A percentile compares a stretch with the other conserved stretches of the same genome.
Evolutionary conservation across 1,284 basidiomycete genomes (phyloP).

Genomic region (Apiotrichum brassicae): DNA sequence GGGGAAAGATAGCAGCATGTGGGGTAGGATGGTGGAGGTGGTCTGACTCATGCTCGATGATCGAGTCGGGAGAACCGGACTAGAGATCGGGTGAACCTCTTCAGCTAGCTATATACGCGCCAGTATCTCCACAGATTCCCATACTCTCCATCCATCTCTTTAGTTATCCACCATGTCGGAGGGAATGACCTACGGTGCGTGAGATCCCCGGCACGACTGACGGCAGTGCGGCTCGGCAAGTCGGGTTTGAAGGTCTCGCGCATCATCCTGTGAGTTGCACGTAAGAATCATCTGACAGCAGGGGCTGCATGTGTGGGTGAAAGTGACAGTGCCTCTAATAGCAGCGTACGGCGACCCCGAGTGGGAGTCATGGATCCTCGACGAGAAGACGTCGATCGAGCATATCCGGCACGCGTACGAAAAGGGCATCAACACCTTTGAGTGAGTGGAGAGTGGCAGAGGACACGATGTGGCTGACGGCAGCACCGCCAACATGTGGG

Average conservation of each 20-base stretch:
- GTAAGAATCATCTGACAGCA: constrained; percentile 5
- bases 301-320: constrained; percentile 33
- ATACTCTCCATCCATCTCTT: no score
- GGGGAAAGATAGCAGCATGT: neutral
- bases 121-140: no score
- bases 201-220: neutral
- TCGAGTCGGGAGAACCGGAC: no score
- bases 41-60: neutral
- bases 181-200: constrained; percentile 15
- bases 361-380: constrained; percentile 35
- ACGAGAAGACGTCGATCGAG: constrained; percentile 36
- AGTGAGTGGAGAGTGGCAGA: constrained; percentile 24
- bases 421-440: constrained; percentile 40
- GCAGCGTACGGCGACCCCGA: constrained; percentile 29
- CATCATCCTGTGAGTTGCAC: constrained; percentile 33
- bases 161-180: no score
- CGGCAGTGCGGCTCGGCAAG: constrained; percentile 33
- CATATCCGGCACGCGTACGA: constrained; percentile 43
- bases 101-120: no score
- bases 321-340: neutral
- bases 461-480: neutral
- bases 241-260: constrained; percentile 38
- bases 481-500: constrained; percentile 32
- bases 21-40: neutral
- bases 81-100: no score